A percentile compares a stretch with the other conserved stretches of the same genome.
Evolutionary conservation across 139 green algal species (phyloP).

Genomic region (Micractinium conductrix): DNA sequence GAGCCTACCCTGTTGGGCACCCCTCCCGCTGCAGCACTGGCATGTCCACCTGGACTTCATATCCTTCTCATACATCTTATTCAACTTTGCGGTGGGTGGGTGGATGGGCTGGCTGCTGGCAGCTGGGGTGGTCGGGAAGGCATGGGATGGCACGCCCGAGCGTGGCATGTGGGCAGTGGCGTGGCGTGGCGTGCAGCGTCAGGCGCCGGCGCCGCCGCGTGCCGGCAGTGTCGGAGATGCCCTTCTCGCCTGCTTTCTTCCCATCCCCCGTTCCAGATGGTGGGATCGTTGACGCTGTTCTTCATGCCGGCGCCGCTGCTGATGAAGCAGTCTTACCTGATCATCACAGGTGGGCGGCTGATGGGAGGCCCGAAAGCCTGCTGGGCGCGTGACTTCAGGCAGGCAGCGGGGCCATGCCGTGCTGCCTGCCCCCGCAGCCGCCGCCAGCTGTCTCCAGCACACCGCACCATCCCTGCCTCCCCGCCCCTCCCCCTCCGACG

Average conservation of each 20-base stretch:
- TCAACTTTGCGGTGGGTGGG: constrained; percentile 88
- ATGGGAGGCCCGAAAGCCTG: too few relatives aligned
- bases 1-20: too few relatives aligned
- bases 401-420: too few relatives aligned
- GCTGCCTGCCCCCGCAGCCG: not conserved
- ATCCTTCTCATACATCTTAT: constrained; percentile 85
- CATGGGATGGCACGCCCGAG: too few relatives aligned
- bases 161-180: too few relatives aligned
- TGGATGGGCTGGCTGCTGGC: not conserved
- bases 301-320: constrained; percentile 88
- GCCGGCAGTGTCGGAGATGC: too few relatives aligned
- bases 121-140: not conserved
- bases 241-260: too few relatives aligned
- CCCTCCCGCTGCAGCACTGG: too few relatives aligned
- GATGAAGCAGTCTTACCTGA: constrained; percentile 89
- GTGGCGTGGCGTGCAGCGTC: too few relatives aligned
- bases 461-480: not conserved
- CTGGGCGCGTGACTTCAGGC: too few relatives aligned
- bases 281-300: constrained; percentile 86
- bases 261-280: constrained; percentile 56
- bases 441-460: not conserved
- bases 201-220: too few relatives aligned
- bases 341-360: constrained; percentile 71
- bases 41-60: constrained; percentile 85
- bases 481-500: not conserved